Evolutionary conservation across 345 rosid species (phyloP).

Genomic region (Odontarrhena argentea): DNA sequence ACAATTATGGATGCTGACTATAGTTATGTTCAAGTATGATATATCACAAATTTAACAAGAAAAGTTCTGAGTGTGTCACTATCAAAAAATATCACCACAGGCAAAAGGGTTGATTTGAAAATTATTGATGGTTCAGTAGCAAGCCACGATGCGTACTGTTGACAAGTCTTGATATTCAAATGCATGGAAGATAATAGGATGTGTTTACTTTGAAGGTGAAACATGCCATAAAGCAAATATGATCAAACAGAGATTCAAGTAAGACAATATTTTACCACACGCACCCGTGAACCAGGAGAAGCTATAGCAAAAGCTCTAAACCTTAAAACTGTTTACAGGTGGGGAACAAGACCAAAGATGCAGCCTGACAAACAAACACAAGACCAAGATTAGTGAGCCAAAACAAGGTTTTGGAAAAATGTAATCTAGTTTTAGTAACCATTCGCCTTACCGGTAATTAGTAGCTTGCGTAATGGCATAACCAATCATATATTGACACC

Average conservation of each 20-base stretch:
- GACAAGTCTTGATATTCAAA: slow-evolving; percentile 18
- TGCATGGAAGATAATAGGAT: not conserved
- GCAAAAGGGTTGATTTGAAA: not conserved
- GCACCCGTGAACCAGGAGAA: slow-evolving; percentile 14
- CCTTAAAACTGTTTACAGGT: not conserved
- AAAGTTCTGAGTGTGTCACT: slow-evolving; percentile 19
- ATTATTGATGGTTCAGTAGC: slow-evolving; percentile 8
- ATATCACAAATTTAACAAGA: slow-evolving; percentile 24
- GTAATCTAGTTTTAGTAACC: not conserved
- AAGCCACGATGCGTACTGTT: slow-evolving; percentile 6
- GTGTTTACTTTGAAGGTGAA: slow-evolving; percentile 13
- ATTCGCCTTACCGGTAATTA: not conserved
- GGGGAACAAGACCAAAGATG: slow-evolving; percentile 2
- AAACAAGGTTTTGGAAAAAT: not conserved
- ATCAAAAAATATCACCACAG: slow-evolving; percentile 7
- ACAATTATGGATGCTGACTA: slow-evolving; percentile 16
- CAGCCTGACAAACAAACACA: slow-evolving; percentile 7
- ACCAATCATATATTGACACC: slow-evolving; percentile 25
- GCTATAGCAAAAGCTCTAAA: not conserved
- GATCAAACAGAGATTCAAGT: slow-evolving; percentile 26
- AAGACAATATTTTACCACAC: slow-evolving; percentile 8
- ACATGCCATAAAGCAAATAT: slow-evolving; percentile 5
- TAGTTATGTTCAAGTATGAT: slow-evolving; percentile 4
- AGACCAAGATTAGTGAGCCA: not conserved
- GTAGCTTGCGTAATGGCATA: no score